Percentiles rank a stretch among this genome's conserved stretches.
Conservation (phyloP, 140 eudicot species). For the Flaveria floridana region DNA sequence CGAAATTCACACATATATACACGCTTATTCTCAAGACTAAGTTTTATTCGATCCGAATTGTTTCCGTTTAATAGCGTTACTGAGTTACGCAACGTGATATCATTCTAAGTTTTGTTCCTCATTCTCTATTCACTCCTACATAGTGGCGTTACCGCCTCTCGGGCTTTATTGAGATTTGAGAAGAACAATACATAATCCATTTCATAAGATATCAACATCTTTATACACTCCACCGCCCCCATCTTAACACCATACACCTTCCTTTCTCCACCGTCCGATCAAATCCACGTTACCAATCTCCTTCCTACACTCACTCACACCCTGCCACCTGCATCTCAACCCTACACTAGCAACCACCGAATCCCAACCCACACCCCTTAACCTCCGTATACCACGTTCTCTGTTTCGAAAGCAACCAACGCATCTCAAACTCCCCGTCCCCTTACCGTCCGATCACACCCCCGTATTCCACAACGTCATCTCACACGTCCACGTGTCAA, state of each 20-base stretch:
- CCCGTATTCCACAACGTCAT: neutral
- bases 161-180: constrained; percentile 17
- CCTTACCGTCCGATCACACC: constrained; percentile 24
- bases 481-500: constrained; percentile 21
- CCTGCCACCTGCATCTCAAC: constrained; percentile 22
- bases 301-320: neutral
- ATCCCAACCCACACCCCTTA: neutral
- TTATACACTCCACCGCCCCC: neutral
- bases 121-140: too few species aligned
- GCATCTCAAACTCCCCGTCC: neutral
- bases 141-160: neutral
- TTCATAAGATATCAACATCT: constrained; percentile 13
- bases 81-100: too few species aligned
- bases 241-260: neutral
- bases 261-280: constrained; percentile 27
- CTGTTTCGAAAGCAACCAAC: constrained; percentile 17
- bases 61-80: too few species aligned
- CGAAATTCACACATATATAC: too few species aligned
- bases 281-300: constrained; percentile 3
- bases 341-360: constrained; percentile 23
- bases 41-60: too few species aligned
- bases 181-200: constrained; percentile 19
- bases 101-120: too few species aligned
- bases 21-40: too few species aligned
- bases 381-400: constrained; percentile 21